Evolutionary conservation across 176 grass and related monocot genomes (phyloP), one percentile per base, ranked within the genome.

Genomic region (Eremochloa ophiuroides): DNA sequence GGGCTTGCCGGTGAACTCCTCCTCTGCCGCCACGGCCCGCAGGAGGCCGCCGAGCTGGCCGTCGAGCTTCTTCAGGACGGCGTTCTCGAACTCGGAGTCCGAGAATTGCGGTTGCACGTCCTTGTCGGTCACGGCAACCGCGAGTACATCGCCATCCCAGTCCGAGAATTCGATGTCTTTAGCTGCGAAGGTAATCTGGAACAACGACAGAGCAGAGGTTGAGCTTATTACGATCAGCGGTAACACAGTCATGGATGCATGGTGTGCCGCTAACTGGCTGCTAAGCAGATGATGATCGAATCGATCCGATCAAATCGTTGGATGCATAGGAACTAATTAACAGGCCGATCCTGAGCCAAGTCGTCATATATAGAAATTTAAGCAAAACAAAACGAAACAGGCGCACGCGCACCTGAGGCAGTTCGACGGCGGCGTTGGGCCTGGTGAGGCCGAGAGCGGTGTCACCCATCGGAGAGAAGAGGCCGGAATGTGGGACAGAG

Each of bases 71-170:
- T 80, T 88, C 34, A 98, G 79, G 53, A 83, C 73, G 13, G 75
- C 62, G 73, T 93, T 95, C 78, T 93, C 86, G 39, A 91, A 98
- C 39, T 95, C 91, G 74, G 95, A 91, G 82, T 89, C 82, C 1
- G 86, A 39, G 1, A 77, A 86, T 40, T 88, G 88, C 2, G 68
- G 51, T 7, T 46, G 40, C 74, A 93, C 82, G 30, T 95, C 95
- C 47, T 93, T 95, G 31, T 98, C 95, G 2, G 93, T 91, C 61
- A 95, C 95, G 7, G 88, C 95, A 1, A 98, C 79, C 4, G 82
- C 86, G 56, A 98, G 92, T 42, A 98, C 76, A 47, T 98, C 95
- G n/a, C 95, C 95, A 41, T 93, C 86, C 95, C 92, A 98, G 15
- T 85, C 86, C 0, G 84, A 89, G 87, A 89, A 89, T 34, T 93